Percentiles rank a stretch among this genome's conserved stretches.
Conservation (phyloP, 306 rosid genomes). For the Mimosa pudica region DNA sequence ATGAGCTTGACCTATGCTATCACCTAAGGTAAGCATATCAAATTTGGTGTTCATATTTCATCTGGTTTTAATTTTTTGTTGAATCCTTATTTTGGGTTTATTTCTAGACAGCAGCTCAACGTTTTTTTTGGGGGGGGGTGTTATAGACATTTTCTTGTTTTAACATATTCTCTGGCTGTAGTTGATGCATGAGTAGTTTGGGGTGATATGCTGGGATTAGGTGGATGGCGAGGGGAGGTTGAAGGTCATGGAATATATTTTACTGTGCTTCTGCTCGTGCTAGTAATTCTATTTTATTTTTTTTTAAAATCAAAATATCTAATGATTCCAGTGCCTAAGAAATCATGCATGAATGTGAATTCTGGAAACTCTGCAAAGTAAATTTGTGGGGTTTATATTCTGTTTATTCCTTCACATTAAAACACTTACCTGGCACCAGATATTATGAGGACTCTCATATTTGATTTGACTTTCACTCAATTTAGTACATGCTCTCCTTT, state of each 20-base stretch:
- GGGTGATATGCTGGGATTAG: too few relatives aligned
- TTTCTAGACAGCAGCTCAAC: too few relatives aligned
- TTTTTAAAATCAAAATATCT: not conserved
- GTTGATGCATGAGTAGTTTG: not conserved
- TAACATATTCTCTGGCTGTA: not conserved
- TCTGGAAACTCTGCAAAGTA: not conserved
- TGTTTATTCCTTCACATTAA: slow-evolving; percentile 21
- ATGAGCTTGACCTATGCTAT: slow-evolving; percentile 91
- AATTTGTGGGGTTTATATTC: not conserved
- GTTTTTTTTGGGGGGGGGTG: too few relatives aligned
- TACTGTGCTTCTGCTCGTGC: too few relatives aligned
- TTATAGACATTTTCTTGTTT: not conserved
- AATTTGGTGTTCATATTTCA: not conserved
- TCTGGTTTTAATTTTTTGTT: too few relatives aligned
- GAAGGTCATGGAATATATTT: too few relatives aligned
- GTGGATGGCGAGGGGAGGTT: too few relatives aligned
- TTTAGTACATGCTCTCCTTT: slow-evolving; percentile 4
- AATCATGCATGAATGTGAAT: not conserved
- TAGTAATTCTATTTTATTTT: not conserved
- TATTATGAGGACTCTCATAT: not conserved
- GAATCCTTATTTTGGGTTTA: too few relatives aligned
- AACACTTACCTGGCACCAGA: not conserved
- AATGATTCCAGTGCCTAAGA: not conserved
- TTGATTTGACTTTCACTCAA: slow-evolving; percentile 15
- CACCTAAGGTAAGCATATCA: slow-evolving; percentile 75